A percentile compares a stretch with the other conserved stretches of the same genome.
Evolutionary conservation across 2,329 filamentous ascomycete species (phyloP).

Genomic region (Pestalotiopsis sp.): DNA sequence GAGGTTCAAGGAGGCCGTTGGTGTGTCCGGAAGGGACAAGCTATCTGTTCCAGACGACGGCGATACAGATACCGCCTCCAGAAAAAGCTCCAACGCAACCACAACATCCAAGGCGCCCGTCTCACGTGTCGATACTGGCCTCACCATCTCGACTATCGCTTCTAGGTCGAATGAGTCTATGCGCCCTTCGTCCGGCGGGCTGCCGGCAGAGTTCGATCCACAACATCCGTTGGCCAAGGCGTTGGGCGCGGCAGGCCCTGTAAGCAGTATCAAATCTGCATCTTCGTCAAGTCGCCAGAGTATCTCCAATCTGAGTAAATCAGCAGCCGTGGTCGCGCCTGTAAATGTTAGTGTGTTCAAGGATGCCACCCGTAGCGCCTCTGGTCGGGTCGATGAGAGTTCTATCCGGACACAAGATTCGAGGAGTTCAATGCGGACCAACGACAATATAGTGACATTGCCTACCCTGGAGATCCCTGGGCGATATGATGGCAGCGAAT

Average conservation of each 20-base stretch:
- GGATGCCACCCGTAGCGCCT: conserved; percentile 44
- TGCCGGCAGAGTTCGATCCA: conserved; percentile 41
- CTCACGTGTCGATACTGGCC: conserved; percentile 41
- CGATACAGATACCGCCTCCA: conserved; percentile 43
- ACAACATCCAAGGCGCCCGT: conserved; percentile 44
- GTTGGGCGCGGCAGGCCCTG: conserved; percentile 41
- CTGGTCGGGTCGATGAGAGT: conserved; percentile 45
- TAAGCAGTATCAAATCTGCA: conserved; percentile 42
- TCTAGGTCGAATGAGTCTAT: conserved; percentile 29
- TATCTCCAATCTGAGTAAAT: conserved; percentile 35
- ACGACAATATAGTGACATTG: conserved; percentile 40
- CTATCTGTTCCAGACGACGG: conserved; percentile 15
- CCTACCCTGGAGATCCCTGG: conserved; percentile 34
- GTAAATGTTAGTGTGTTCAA: conserved; percentile 50
- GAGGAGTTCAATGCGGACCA: conserved; percentile 42
- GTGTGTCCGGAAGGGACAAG: conserved; percentile 54
- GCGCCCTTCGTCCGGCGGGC: conserved; percentile 35
- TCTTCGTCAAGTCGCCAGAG: conserved; percentile 33
- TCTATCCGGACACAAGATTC: conserved; percentile 31
- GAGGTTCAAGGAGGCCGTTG: conserved; percentile 81
- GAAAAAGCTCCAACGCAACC: conserved; percentile 41
- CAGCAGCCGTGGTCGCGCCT: conserved; percentile 46
- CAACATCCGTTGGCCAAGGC: conserved; percentile 47
- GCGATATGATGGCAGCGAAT: conserved; percentile 37
- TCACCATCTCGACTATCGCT: conserved; percentile 34